Conservation (phyloP, 129 eudicot species). For the Gnaphalium uliginosum region DNA sequence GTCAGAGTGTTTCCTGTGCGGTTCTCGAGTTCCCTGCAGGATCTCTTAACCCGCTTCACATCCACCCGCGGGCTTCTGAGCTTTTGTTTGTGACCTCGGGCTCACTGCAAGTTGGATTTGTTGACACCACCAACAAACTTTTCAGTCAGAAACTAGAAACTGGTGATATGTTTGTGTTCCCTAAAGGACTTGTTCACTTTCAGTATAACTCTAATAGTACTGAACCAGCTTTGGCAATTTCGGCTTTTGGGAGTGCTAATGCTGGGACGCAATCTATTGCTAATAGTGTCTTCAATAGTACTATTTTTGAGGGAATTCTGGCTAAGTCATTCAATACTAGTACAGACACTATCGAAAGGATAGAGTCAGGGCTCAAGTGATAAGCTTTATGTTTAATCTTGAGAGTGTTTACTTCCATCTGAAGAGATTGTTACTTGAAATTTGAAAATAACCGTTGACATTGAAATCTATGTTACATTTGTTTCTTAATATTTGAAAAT, state of each 20-base stretch:
- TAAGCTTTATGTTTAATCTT: background rate
- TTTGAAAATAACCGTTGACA: constrained; percentile 22
- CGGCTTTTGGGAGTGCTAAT: constrained; percentile 42
- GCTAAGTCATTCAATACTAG: constrained; percentile 37
- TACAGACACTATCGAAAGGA: constrained; percentile 31
- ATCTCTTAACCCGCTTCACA: constrained; percentile 44
- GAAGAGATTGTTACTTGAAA: constrained; percentile 26
- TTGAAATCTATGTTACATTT: no score
- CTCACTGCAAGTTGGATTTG: constrained; percentile 39
- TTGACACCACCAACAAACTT: constrained; percentile 40
- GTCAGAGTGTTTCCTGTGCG: constrained; percentile 42
- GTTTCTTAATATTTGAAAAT: background rate
- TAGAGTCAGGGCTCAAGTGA: constrained; percentile 41
- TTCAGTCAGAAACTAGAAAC: constrained; percentile 34
- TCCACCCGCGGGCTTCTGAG: constrained; percentile 44
- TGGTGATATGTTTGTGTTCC: constrained; percentile 32
- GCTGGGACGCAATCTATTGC: constrained; percentile 41
- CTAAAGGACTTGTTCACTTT: constrained; percentile 47
- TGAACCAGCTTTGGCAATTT: no score
- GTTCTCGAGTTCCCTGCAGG: constrained; percentile 39
- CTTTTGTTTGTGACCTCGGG: constrained; percentile 39
- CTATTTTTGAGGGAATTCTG: constrained; percentile 36
- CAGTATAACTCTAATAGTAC: constrained; percentile 26
- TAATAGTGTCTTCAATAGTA: constrained; percentile 36
- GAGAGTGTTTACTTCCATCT: constrained; percentile 10